Conservation (phyloP, 2,329 filamentous ascomycete genomes). For the Cladosporium halotolerans region DNA sequence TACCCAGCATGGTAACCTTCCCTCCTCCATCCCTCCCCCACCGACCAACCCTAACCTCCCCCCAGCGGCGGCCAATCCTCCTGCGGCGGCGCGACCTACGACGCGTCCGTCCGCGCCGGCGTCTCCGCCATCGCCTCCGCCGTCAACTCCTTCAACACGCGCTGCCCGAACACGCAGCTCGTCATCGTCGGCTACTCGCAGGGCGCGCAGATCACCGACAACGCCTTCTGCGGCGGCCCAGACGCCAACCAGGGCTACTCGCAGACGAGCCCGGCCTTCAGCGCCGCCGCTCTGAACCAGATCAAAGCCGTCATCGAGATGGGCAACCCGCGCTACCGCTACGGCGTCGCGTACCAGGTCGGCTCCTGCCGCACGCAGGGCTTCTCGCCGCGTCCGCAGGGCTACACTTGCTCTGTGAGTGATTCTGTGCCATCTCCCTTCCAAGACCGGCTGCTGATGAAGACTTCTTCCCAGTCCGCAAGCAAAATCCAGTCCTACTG, state of each 20-base stretch:
- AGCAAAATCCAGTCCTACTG: slow-evolving; percentile 60
- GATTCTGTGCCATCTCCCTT: neutral
- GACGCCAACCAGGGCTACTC: slow-evolving; percentile 43
- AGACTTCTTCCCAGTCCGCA: no score
- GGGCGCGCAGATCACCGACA: slow-evolving; percentile 58
- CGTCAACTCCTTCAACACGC: slow-evolving; percentile 19
- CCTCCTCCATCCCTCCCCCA: neutral
- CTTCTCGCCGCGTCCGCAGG: slow-evolving; percentile 5
- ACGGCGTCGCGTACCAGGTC: slow-evolving; percentile 53
- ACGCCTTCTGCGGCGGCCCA: slow-evolving; percentile 54
- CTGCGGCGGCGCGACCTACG: slow-evolving; percentile 56
- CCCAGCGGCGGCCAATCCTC: slow-evolving; percentile 52
- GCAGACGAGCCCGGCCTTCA: slow-evolving; percentile 35
- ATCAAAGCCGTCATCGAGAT: slow-evolving; percentile 25
- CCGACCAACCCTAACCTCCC: neutral
- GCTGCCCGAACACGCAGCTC: slow-evolving; percentile 22
- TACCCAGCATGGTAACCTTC: slow-evolving; percentile 41
- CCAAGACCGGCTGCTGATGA: neutral
- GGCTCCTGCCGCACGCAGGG: slow-evolving; percentile 49
- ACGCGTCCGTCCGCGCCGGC: slow-evolving; percentile 52
- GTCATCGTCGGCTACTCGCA: slow-evolving; percentile 26
- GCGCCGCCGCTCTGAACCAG: slow-evolving; percentile 15
- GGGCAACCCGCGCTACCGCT: slow-evolving; percentile 48
- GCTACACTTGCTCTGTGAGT: slow-evolving; percentile 39
- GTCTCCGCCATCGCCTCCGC: slow-evolving; percentile 33